Base-by-base conservation (phyloP, 2,329 filamentous ascomycete species). In the Dryadomyces quercivorus region DNA sequence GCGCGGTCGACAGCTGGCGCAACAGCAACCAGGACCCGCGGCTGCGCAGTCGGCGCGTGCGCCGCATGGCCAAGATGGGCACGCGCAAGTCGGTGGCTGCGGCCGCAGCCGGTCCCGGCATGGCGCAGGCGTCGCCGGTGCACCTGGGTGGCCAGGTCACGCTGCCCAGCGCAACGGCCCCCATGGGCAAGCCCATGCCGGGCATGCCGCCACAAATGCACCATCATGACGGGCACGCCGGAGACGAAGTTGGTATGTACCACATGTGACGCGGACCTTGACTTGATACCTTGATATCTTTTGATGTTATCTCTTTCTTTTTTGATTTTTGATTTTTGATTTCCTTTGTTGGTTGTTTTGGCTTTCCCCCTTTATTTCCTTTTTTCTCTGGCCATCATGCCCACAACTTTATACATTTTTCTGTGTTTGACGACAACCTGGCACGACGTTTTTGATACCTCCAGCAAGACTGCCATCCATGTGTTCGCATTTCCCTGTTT, bases 11-110 rank as follows among this genome's bases (percentile, higher is more conserved):
- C 70, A 96, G 91, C 73, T 97, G 93, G 93, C 81, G 93, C 59
- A 98, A 98, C 74, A 97, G 92, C 78, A 97, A 97, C 72, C 90
- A 95, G 72, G 93, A 98, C 64, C 88, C 89, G 51, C 81, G 91
- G 61, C 75, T 97, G 65, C 82, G 93, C 66, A 97, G 92, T 70
- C 80, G 93, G 68, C 80, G 93, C 63, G 93, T 98, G 55, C 84
- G 93, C 61, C 83, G 93, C 61, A 93, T 95, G 88, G 91, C 91
- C 55, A 98, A 98, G 77, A 88, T 96, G 72, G 93, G 85, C 72
- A 91, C 81, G 65, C 83, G 92, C 66, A 92, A 93, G 72, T 77
- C 53, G 20, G 50, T 22, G 18, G 22, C 18, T 50, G 80, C 84
- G 61, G 21, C 21, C 7, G 50, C 78, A 59, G 82, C 79, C 2